Percentiles rank a stretch among this genome's conserved stretches.
These are phyloP conservation scores for Paraphaeosphaeria minitans DNA, from an alignment of 2,329 filamentous ascomycete species.

Conservation along the genomic window DNA sequence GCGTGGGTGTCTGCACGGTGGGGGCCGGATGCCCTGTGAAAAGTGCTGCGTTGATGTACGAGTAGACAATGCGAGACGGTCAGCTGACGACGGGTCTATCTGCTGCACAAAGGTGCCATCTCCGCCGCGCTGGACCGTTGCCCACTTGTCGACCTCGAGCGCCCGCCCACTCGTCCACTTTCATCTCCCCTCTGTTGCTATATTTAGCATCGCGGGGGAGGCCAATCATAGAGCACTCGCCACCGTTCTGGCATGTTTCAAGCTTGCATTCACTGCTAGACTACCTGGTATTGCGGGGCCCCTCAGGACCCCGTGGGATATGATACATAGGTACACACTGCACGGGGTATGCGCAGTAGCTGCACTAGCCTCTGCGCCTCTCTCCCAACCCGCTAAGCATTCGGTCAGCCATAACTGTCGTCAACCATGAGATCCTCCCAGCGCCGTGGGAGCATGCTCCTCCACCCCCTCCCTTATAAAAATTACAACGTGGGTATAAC, in stretches of 20 bases:
- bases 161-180: too few species aligned
- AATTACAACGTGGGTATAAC: conserved; percentile 50
- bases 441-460: conserved; percentile 30
- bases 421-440: conserved; percentile 26
- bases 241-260: conserved; percentile 10
- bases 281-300: conserved; percentile 5
- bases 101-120: conserved; percentile 19
- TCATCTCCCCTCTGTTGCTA: conserved; percentile 14
- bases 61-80: conserved; percentile 31
- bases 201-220: conserved; percentile 12
- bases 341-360: conserved; percentile 30
- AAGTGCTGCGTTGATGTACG: conserved; percentile 33
- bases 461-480: conserved; percentile 28
- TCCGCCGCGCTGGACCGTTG: conserved; percentile 18
- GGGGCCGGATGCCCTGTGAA: conserved; percentile 37
- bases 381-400: conserved; percentile 21
- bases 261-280: conserved; percentile 25
- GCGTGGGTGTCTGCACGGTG: conserved; percentile 38
- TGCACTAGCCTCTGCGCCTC: conserved; percentile 40
- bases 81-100: conserved; percentile 20
- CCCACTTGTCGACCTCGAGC: conserved; percentile 14
- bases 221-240: conserved; percentile 22
- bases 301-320: conserved; percentile 30
- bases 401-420: conserved; percentile 32
- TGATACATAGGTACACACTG: conserved; percentile 29